Evolutionary conservation across 257 asterid genomes (phyloP), one percentile per base, ranked within the genome.

Genomic region (Solanum sitiens): DNA sequence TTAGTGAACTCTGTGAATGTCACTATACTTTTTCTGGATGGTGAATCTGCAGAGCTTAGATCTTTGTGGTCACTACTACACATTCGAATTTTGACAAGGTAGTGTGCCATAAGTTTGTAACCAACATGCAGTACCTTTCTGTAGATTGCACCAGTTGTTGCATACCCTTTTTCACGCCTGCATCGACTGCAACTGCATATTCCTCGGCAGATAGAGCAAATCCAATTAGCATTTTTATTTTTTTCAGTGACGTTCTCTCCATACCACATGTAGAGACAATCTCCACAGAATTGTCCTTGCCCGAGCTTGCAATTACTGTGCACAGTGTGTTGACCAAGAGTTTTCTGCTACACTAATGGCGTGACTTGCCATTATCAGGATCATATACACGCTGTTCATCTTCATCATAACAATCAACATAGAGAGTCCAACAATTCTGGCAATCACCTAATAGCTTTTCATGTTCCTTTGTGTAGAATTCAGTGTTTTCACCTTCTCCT

Each of bases 51-150:
- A 84, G 87, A 86, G 53, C 37, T 87, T 39, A 20, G 74, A 50
- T 23, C 89, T 88, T 61, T 90, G 47, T 72, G 44, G 45, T 53
- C 87, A 47, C 87, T 27, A 27, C 30, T 88, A 80, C 61, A 88
- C 53, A 71, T 82, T 9, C 84, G 88, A 83, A 92, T 92, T 44
- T 83, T 84, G 33, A 95, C 91, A 85, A 95, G 98, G 89, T 93
- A 95, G 92, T 95, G 98, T 21, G 98, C 97, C 88, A 94, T 97
- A n/a, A 97, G 94, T 90, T 91, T 95, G 93, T 87, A 94, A 83
- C 98, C 97, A 76, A 90, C 93, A 15, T 33, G 72, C 73, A 8
- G 20, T 44, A 91, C 95, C 94, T 87, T 92, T 45, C 68, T 88
- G 90, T 92, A 92, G 87, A 93, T 91, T 87, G 89, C 39, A 83